Base-by-base conservation (phyloP, 345 rosid species). In the Rubroshorea leprosula region DNA sequence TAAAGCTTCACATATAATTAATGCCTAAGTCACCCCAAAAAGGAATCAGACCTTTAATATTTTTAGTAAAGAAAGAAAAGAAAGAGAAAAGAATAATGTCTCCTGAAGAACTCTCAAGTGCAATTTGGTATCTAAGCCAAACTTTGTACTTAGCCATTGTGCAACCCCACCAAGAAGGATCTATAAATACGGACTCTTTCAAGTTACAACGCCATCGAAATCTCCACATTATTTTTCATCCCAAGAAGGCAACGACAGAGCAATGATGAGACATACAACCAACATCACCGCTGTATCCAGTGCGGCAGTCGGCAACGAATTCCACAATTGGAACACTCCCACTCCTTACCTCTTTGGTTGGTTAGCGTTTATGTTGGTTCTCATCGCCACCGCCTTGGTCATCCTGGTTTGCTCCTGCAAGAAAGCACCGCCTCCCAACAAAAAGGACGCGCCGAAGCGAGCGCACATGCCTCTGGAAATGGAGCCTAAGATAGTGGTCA, bases 401-500 rank as follows among this genome's bases (percentile, higher is more conserved):
- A 61, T 75, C 45, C 75, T 85, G 27, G 81, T 77, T 23, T 85
- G 80, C 51, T 80, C 84, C 8, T 72, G 56, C 50, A 58, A 63
- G 35, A 67, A 45, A 2, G 66, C 12, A 35, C 62, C n/a, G 18
- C 71, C 6, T 57, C 66, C 67, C 4, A 70, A 74, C 48, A 13
- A 13, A n/a, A 16, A 11, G n/a, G 41, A 35, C 35, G 35, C 35
- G 41, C 12, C 41, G 41, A 35, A 35, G 41, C 41, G 12, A 6
- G 41, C 12, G 13, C 20, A 18, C 22, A 51, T 64, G 71, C 51
- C 47, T 56, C 63, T 35, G 38, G 87, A 86, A 26, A 75, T 72
- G 80, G 89, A 83, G 65, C 85, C 87, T 7, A 79, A 79, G 76
- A 72, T 86, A 61, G 89, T 79, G 17, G 89, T 86, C 49, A 72